Conservation (phyloP, 768 basidiomycete genomes). For the Exidia glandulosa region DNA sequence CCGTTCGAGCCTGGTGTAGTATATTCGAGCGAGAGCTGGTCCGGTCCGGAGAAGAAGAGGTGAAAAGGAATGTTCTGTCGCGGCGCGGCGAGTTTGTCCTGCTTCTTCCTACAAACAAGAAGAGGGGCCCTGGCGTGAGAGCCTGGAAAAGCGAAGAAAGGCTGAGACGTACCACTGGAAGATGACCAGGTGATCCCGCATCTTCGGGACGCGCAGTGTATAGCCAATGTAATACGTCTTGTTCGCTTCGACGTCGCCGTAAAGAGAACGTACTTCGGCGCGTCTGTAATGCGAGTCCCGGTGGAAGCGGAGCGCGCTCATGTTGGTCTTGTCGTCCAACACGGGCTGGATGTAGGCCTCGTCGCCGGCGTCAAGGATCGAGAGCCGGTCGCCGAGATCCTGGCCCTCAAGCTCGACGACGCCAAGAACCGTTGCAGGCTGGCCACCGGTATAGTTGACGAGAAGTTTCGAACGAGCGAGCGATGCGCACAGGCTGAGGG, state of each 20-base stretch:
- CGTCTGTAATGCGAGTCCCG: neutral
- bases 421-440: neutral
- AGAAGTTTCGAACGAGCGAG: neutral
- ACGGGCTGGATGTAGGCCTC: neutral
- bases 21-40: neutral
- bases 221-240: neutral
- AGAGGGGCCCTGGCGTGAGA: neutral
- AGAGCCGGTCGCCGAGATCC: neutral
- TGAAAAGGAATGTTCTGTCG: neutral
- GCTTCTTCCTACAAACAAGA: neutral
- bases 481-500: neutral
- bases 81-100: neutral
- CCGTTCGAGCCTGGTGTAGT: neutral
- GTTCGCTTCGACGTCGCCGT: neutral
- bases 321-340: neutral
- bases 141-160: neutral
- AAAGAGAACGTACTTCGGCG: neutral
- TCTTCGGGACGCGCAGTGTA: neutral
- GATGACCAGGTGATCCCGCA: neutral
- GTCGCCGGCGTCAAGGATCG: neutral
- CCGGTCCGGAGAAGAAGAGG: neutral
- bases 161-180: neutral
- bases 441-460: neutral
- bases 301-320: neutral
- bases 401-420: neutral